Evolutionary conservation across 768 basidiomycete species (phyloP).

Genomic region (Lactarius vividus): DNA sequence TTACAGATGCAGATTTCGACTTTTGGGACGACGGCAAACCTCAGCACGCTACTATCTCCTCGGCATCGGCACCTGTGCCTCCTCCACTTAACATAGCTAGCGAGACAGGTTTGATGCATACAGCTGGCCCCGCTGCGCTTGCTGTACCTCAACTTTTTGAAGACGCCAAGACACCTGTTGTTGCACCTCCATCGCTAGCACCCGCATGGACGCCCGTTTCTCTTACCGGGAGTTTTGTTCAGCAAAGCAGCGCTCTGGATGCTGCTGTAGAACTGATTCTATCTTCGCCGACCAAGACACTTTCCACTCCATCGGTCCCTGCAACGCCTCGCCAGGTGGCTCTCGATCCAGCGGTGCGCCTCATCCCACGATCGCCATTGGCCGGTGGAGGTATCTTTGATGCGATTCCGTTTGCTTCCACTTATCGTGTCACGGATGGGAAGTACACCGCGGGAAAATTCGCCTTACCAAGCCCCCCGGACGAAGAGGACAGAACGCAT

Average conservation of each 20-base stretch:
- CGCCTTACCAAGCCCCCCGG: constrained; percentile 59
- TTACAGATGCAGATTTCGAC: constrained; percentile 87
- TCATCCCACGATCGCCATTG: constrained; percentile 24
- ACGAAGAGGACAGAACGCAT: constrained; percentile 38
- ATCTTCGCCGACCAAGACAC: constrained; percentile 51
- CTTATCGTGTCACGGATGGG: constrained; percentile 61
- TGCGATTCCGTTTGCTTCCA: constrained; percentile 68
- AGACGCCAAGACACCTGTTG: constrained; percentile 31
- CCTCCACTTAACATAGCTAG: constrained; percentile 26
- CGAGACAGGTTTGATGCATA: constrained; percentile 32
- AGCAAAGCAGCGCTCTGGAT: constrained; percentile 30
- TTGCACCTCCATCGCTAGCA: constrained; percentile 34
- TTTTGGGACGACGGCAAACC: constrained; percentile 61
- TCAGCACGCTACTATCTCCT: constrained; percentile 39
- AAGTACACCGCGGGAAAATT: constrained; percentile 80
- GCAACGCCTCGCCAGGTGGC: constrained; percentile 15
- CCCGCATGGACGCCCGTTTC: constrained; percentile 34
- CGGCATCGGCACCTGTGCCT: constrained; percentile 27
- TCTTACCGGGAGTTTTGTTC: constrained; percentile 20
- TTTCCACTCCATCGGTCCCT: constrained; percentile 34
- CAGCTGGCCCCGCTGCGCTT: constrained; percentile 36
- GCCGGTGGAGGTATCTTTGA: constrained; percentile 49
- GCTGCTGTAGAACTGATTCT: constrained; percentile 44
- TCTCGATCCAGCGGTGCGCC: constrained; percentile 29
- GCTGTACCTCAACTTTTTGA: constrained; percentile 36